These are phyloP conservation scores for Leccinum olivaceopallidum DNA, from an alignment of 768 basidiomycete species.

Conservation along the genomic window DNA sequence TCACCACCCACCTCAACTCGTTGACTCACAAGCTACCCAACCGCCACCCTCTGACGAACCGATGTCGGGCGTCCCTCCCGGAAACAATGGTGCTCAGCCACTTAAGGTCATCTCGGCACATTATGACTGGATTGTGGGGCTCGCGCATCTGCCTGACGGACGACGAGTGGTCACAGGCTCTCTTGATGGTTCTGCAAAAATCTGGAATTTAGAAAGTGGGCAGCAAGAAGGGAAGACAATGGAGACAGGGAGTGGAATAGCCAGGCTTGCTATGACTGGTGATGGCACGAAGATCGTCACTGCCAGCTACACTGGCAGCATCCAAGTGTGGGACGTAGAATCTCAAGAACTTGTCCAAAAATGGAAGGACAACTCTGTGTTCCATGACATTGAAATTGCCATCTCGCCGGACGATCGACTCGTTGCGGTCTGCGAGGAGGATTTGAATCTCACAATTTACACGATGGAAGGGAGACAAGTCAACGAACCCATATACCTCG, in stretches of 20 bases:
- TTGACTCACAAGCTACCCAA: too few species aligned
- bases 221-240: constrained; percentile 3
- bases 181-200: background rate
- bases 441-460: background rate
- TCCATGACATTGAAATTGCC: background rate
- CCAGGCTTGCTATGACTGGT: background rate
- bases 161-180: constrained; percentile 8
- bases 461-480: background rate
- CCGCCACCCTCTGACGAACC: too few species aligned
- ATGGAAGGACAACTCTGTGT: background rate
- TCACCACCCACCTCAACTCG: too few species aligned
- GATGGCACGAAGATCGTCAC: constrained; percentile 7
- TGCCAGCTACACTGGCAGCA: background rate
- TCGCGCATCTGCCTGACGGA: constrained; percentile 9
- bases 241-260: background rate
- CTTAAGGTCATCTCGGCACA: background rate
- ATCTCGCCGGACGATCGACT: background rate
- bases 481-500: background rate
- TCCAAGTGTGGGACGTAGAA: background rate
- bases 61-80: too few species aligned
- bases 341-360: background rate
- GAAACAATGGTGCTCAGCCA: background rate
- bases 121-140: background rate
- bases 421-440: background rate
- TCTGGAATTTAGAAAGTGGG: constrained; percentile 12